Percentiles rank a stretch among this genome's conserved stretches.
These are phyloP conservation scores for Aaosphaeria pasadenensis DNA, from an alignment of 2,329 filamentous ascomycete genomes.

Conservation along the genomic window DNA sequence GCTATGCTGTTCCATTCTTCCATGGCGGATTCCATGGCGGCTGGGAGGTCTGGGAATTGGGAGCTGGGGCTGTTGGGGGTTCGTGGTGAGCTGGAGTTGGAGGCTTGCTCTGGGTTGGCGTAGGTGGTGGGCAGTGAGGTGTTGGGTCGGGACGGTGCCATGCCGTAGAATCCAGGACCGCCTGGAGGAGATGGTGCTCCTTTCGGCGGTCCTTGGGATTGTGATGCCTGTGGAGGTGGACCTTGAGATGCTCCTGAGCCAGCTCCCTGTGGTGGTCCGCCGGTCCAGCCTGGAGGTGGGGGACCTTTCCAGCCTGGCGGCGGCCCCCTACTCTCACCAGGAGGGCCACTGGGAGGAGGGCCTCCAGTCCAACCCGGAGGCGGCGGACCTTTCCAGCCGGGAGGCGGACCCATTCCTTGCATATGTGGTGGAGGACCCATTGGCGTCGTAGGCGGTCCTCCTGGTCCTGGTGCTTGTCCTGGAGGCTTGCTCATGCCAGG, in stretches of 20 bases:
- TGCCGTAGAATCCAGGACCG: conserved; percentile 51
- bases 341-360: not conserved
- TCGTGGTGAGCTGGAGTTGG: conserved; percentile 2
- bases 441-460: conserved; percentile 15
- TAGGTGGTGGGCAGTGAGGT: conserved; percentile 45
- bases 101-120: conserved; percentile 21
- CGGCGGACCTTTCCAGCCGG: conserved; percentile 18
- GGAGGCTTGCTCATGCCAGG: conserved; percentile 25
- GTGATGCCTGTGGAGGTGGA: not conserved
- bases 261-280: conserved; percentile 1
- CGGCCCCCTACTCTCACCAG: too few relatives aligned
- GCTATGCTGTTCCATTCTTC: conserved; percentile 76
- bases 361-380: conserved; percentile 5
- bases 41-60: conserved; percentile 53
- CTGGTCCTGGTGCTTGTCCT: not conserved
- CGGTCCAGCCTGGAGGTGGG: not conserved
- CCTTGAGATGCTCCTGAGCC: conserved; percentile 2
- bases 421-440: conserved; percentile 24
- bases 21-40: conserved; percentile 66
- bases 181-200: conserved; percentile 17
- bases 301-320: not conserved
- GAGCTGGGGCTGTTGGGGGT: conserved; percentile 16
- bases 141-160: conserved; percentile 43
- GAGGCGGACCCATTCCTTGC: conserved; percentile 21
- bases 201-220: conserved; percentile 3